Base-by-base conservation (phyloP, 2,329 filamentous ascomycete genomes). In the Paramyrothecium roridum region DNA sequence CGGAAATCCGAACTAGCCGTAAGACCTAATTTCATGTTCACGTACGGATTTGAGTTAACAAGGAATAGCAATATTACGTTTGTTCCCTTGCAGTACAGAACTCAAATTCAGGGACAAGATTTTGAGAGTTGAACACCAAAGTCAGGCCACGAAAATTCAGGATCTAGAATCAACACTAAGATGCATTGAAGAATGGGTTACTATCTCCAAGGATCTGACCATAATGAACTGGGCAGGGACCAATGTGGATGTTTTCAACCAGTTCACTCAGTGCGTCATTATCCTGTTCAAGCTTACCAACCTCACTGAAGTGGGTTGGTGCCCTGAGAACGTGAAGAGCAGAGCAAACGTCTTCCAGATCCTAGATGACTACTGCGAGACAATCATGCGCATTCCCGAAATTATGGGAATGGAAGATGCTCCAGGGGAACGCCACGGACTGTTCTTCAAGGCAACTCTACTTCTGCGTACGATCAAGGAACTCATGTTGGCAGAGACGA, bases 201-300 rank as follows among this genome's bases (percentile, higher is more conserved):
- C 13, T 8, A 23, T 54, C 3, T 34, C 58, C 10, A 43, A 47
- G 12, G 55, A 55, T 2, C 37, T 55, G 48, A 47, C 53, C 1
- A 47, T 60, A 2, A 33, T 23, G 19, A 52, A 54, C n/a, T 54
- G 58, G 52, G 12, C 53, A 6, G 59, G 59, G 6, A 53, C 60
- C 16, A 57, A n/a, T 13, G 60, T 62, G 34, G 60, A 62, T 22
- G 34, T 43, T 13, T 62, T 57, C 34, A 57, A 54, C 1, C 57
- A 61, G 22, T 52, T 61, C 17, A 54, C 52, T 1, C 56, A 59
- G 26, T 57, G 56, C 19, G 17, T 62, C 2, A 55, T 59, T 4
- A 54, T 60, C 16, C 52, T 61, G 8, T 61, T 60, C 26, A 62
- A 58, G 19, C 48, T 62, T 3, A 52, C 21, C 21, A 60, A 46